A percentile compares a stretch with the other conserved stretches of the same genome.
phyloP scores from a whole-genome alignment of 352 stramenopile genomes.

The Phytophthora uliginosa region DNA sequence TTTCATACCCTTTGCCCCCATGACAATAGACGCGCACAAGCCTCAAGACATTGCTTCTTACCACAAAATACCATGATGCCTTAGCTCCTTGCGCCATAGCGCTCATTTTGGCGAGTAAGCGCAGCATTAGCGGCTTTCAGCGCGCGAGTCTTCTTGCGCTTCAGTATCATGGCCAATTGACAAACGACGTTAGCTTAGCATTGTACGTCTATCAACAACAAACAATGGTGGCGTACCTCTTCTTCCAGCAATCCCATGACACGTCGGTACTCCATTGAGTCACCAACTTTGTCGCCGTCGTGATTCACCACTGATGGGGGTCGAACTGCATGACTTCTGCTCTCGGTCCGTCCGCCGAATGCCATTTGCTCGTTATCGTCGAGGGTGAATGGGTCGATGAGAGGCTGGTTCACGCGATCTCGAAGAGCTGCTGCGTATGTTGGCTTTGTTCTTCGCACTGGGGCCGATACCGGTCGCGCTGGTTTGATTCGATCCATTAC shows the following conservation, averaged over 20 bases:
- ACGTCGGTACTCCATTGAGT: conserved; percentile 21
- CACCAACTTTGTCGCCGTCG: conserved; percentile 4
- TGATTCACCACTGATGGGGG: neutral
- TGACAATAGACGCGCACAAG: conserved; percentile 9
- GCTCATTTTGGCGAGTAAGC: conserved; percentile 47
- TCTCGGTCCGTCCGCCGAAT: conserved; percentile 10
- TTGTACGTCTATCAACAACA: neutral
- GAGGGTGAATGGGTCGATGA: conserved; percentile 13
- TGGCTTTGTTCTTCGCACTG: conserved; percentile 64
- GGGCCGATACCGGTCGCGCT: conserved; percentile 70
- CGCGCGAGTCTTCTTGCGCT: conserved; percentile 60
- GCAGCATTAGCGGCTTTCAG: conserved; percentile 53
- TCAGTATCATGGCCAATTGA: neutral
- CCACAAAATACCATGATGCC: neutral
- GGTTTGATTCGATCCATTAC: conserved; percentile 21
- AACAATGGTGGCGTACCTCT: conserved; percentile 36
- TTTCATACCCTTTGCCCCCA: neutral
- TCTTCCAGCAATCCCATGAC: conserved; percentile 39
- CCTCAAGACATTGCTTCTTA: neutral
- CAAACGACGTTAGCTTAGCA: neutral
- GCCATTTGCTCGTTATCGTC: conserved; percentile 9
- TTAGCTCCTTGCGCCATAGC: conserved; percentile 15
- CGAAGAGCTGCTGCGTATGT: conserved; percentile 69
- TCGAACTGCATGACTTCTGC: neutral
- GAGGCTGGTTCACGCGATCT: conserved; percentile 50